These are phyloP conservation scores for Candolleomyces eurysporus DNA, from an alignment of 768 basidiomycete species.

Conservation along the genomic window DNA sequence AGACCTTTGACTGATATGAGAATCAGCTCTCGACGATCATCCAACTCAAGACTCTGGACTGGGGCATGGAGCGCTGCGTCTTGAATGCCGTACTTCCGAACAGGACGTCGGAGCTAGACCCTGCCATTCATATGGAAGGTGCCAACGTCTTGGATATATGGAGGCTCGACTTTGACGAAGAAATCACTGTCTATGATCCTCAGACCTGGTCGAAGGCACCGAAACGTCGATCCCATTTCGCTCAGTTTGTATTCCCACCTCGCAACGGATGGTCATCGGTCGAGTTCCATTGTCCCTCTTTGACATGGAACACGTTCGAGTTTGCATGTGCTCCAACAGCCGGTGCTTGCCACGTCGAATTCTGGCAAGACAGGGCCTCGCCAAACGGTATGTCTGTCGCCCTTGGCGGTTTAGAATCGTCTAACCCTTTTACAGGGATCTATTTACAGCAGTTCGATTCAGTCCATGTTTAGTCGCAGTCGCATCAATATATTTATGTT, in stretches of 20 bases:
- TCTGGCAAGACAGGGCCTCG: constrained; percentile 12
- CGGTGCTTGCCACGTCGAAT: constrained; percentile 9
- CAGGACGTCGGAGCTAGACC: constrained; percentile 1
- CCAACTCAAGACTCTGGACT: constrained; percentile 11
- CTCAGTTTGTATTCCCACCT: constrained; percentile 7
- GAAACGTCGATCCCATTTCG: constrained; percentile 5
- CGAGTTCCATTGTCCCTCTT: constrained; percentile 9
- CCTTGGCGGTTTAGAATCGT: background rate
- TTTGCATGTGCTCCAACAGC: constrained; percentile 7
- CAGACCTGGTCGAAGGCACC: constrained; percentile 9
- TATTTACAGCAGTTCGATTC: constrained; percentile 4
- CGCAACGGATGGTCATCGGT: background rate
- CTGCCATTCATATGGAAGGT: background rate
- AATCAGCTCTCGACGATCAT: constrained; percentile 9
- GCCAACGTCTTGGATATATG: constrained; percentile 9
- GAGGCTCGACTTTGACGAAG: constrained; percentile 8
- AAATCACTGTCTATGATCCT: constrained; percentile 1
- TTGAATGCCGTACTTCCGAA: constrained; percentile 8
- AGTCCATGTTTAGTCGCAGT: background rate
- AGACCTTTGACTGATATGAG: background rate
- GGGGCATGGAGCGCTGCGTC: constrained; percentile 13
- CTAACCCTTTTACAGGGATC: background rate
- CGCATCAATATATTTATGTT: background rate
- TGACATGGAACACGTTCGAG: constrained; percentile 9
- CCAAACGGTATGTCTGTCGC: constrained; percentile 10